phyloP scores from a whole-genome alignment of 768 basidiomycete species.

The Rhodotorula graminis region DNA sequence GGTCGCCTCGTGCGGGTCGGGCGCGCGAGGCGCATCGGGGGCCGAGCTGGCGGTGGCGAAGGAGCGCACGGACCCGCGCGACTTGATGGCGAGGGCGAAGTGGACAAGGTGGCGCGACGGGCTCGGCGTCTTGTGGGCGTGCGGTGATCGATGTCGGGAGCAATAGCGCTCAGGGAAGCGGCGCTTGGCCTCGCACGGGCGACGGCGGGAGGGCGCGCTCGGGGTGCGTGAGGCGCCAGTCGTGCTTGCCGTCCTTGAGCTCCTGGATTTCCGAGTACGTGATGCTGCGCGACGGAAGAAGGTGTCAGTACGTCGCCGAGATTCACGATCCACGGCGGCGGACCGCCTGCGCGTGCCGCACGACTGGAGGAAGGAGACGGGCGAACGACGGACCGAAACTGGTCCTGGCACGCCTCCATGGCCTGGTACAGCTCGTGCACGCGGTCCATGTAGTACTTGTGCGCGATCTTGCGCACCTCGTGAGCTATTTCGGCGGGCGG shows the following conservation, averaged over 20 bases:
- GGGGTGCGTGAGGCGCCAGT: conserved; percentile 19
- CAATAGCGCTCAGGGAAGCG: neutral
- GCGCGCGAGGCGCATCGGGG: no score
- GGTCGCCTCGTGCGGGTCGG: no score
- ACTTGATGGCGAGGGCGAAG: no score
- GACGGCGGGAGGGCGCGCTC: conserved; percentile 4
- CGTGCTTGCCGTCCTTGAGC: conserved; percentile 26
- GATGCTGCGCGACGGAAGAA: conserved; percentile 6
- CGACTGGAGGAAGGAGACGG: no score
- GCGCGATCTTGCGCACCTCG: conserved; percentile 27
- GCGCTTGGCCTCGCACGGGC: neutral
- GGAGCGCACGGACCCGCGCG: no score
- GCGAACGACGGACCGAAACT: conserved; percentile 22
- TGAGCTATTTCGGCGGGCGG: neutral
- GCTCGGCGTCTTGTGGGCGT: no score
- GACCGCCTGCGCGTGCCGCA: no score
- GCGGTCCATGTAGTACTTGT: conserved; percentile 35
- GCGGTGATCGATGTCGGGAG: no score
- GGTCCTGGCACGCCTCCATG: conserved; percentile 32
- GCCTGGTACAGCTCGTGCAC: conserved; percentile 26
- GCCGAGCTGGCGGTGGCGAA: no score
- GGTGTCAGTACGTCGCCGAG: neutral
- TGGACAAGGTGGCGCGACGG: no score
- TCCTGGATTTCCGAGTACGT: conserved; percentile 29
- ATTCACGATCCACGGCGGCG: no score